Evolutionary conservation across 257 asterid genomes (phyloP).

Genomic region (Capsicum rhomboideum): DNA sequence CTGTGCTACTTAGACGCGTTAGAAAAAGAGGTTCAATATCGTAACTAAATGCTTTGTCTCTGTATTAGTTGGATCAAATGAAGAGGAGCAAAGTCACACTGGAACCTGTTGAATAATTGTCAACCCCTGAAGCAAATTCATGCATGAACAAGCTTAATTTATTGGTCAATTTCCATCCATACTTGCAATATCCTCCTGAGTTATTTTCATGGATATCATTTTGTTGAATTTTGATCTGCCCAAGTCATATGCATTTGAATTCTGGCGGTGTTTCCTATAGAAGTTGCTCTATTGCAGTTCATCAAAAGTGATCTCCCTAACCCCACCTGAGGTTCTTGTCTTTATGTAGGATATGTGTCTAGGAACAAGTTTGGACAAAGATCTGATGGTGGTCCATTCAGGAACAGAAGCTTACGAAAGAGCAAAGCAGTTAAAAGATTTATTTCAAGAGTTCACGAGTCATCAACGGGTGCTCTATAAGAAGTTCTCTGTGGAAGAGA

Average conservation of each 20-base stretch:
- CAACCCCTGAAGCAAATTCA: not conserved
- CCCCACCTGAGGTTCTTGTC: not conserved
- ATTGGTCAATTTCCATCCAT: not conserved
- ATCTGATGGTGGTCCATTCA: conserved; percentile 10
- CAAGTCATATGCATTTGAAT: not conserved
- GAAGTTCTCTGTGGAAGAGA: conserved; percentile 15
- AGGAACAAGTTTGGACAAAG: not conserved
- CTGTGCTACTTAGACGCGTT: not conserved
- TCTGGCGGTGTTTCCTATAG: not conserved
- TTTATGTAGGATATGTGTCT: conserved; percentile 8
- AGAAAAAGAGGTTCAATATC: not conserved
- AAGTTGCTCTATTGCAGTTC: not conserved
- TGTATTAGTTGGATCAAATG: not conserved
- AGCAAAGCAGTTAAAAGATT: conserved; percentile 10
- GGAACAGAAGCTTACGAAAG: conserved; percentile 22
- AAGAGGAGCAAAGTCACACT: not conserved
- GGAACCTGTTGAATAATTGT: not conserved
- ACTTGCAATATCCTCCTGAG: not conserved
- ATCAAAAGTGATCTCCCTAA: not conserved
- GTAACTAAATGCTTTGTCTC: not conserved
- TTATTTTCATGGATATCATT: not conserved
- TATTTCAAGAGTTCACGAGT: conserved; percentile 12
- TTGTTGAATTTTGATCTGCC: not conserved
- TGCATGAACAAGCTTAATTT: not conserved
- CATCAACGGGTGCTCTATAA: conserved; percentile 6